Base-by-base conservation (phyloP, 768 basidiomycete genomes). In the Sistotremastrum niveocremeum region DNA sequence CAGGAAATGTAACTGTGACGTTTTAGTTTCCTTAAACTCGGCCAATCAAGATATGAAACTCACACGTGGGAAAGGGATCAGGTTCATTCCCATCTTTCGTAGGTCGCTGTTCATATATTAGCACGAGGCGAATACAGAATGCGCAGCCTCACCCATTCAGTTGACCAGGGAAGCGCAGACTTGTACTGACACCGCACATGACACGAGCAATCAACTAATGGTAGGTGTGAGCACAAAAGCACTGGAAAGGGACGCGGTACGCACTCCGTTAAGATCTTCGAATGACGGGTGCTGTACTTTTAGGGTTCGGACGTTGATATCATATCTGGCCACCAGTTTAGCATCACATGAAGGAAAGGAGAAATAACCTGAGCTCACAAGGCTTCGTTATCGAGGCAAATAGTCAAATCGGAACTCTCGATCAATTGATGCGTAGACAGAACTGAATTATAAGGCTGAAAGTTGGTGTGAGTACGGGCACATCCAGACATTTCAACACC, bases 61-160 rank as follows among this genome's bases (percentile, higher is more conserved):
- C 62, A 84, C 84, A 49, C 91, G 89, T 53, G 94, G 94, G 74
- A 98, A 99, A 0, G 94, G 94, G 50, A 98, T 72, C 44, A 97
- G 73, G 64, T 98, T 98, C 76, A 94, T 81, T 41, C 77, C 86
- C 39, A 98, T 74, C 61, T 93, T 93, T 46, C 89, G 77, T 34
- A 93, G 67, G 57, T 93, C 89, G 39, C 84, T 86, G 50, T 20
- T 42, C 3, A 46, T 48, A 12, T 37, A 51, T 45, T 34, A 56
- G 7, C 6, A 44, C 36, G 29, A 6, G 28, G 11, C 9, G 5
- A 32, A 41, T 35, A 9, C 32, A 44, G 44, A n/a, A 12, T 4
- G 5, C 43, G 12, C 29, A 10, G 37, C 31, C 74, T 7, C 48
- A 83, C 84, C 86, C 87, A 57, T 93, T 93, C 46, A 93, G 66